Evolutionary conservation across 1,284 basidiomycete genomes (phyloP), one percentile per base, ranked within the genome.

Genomic region (Boletellus sp.): DNA sequence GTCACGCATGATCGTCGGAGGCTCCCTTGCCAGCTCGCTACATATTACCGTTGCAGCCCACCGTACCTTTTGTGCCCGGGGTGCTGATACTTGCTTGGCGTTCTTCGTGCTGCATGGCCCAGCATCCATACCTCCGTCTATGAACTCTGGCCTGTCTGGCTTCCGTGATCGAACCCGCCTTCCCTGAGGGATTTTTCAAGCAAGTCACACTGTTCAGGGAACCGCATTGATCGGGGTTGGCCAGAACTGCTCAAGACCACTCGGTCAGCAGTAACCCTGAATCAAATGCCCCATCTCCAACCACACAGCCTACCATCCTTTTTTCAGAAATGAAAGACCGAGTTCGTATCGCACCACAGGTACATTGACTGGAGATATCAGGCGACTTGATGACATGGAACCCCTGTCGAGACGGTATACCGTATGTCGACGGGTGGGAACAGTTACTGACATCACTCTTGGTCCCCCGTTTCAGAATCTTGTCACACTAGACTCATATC

Each of bases 101-200:
- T 51, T 47, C 8, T 33, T 79, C 50, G 74, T 65, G 35, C 65
- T 79, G 10, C 41, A 56, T 33, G 77, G 76, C 19, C 69, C 73
- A 18, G 56, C 75, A 8, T 65, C 64, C 8, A 67, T 79, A 16
- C 77, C 77, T 5, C 66, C 73, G 18, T 53, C 60, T 13, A 63
- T 79, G 3, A 60, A 74, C 49, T 75, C 73, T 4, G 64, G 75
- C 16, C 61, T 80, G 22, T 75, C 71, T 18, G 77, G 76, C 51
- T 79, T 80, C 62, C 79, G 77, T 53, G 30, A 75, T 80, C 48
- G 77, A 80, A 63, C 78, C 76, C 0, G 77, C 77, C 1, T 79
- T 75, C 54, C 76, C 79, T 50, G 75, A 74, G 46, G 70, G 71
- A 50, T 79, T 73, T n/a, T 51, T 56, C 76, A 10, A 77, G 77